Conservation (phyloP, 495 filamentous ascomycete genomes). For the Xylaria nigripes region DNA sequence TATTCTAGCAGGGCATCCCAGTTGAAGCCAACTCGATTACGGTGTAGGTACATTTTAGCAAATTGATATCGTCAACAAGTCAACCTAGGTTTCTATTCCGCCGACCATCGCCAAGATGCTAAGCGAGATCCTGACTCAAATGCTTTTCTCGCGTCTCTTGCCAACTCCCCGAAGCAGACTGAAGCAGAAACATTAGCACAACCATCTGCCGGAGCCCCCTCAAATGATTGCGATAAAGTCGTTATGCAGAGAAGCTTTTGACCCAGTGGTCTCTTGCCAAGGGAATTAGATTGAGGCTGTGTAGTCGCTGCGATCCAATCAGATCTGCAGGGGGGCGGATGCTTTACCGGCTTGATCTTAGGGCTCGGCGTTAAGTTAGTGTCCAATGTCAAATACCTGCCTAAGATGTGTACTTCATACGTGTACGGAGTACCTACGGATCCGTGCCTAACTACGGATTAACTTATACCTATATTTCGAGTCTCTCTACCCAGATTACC, state of each 20-base stretch:
- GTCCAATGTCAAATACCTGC: too few species aligned
- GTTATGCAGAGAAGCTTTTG: background rate
- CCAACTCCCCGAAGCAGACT: background rate
- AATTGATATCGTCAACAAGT: background rate
- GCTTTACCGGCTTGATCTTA: background rate
- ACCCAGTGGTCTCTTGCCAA: background rate
- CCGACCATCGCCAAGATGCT: too few species aligned
- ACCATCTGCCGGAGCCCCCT: background rate
- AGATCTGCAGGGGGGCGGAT: background rate
- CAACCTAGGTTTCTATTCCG: too few species aligned
- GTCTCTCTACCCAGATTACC: too few species aligned
- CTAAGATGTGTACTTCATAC: too few species aligned
- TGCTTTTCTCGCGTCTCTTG: too few species aligned
- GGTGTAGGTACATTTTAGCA: background rate
- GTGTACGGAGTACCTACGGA: too few species aligned
- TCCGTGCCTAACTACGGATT: too few species aligned
- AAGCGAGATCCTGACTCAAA: too few species aligned
- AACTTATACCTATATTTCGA: too few species aligned
- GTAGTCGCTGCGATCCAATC: constrained; percentile 3
- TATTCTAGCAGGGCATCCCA: constrained; percentile 1
- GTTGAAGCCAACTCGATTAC: background rate
- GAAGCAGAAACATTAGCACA: background rate
- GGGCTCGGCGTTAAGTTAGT: too few species aligned
- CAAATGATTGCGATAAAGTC: background rate
- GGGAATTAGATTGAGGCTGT: constrained; percentile 13